Base-by-base conservation (phyloP, 176 grass and related monocot genomes). In the Paspalum notatum region DNA sequence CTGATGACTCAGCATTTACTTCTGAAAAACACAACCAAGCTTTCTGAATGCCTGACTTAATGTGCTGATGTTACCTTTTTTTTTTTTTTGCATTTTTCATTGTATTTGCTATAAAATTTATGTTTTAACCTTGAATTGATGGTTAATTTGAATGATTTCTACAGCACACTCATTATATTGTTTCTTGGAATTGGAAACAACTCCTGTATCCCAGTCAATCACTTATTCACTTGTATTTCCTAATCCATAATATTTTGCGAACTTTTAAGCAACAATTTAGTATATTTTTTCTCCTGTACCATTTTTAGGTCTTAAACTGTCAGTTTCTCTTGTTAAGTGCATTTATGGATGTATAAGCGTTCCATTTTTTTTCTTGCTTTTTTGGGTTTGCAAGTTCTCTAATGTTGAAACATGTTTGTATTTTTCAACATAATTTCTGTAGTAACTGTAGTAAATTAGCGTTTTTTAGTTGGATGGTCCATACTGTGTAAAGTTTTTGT, bases 321-420 rank as follows among this genome's bases (percentile, higher is more conserved):
- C 0, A 46, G 39, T 74, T 14, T 74, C 40, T n/a, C 20, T 50
- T 75, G n/a, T 42, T 74, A 44, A 26, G 5, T 24, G 3, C 8
- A 54, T 0, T 55, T 9, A 54, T 83, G 59, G 4, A 42, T 75
- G 2, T 14, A 74, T 38, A 32, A 83, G 7, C 54, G 18, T 26
- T 83, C 32, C n/a, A 9, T 74, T 32, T 18, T 82, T 50, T 37
- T 42, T 51, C 6, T 72, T n/a, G n/a, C 2, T 72, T 58, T 26
- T 74, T 74, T 20, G 27, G 47, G 17, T 74, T 72, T 9, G 9
- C 46, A 43, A 11, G 22, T 26, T 58, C 20, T 8, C 22, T 17
- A 18, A 47, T 76, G 15, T 12, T 20, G 22, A 47, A 26, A 44
- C 6, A 32, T 74, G 18, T 75, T 27, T 54, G 1, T 17, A 6